phyloP scores from a whole-genome alignment of 108 stramenopile genomes.

The Nitzschia palea region DNA sequence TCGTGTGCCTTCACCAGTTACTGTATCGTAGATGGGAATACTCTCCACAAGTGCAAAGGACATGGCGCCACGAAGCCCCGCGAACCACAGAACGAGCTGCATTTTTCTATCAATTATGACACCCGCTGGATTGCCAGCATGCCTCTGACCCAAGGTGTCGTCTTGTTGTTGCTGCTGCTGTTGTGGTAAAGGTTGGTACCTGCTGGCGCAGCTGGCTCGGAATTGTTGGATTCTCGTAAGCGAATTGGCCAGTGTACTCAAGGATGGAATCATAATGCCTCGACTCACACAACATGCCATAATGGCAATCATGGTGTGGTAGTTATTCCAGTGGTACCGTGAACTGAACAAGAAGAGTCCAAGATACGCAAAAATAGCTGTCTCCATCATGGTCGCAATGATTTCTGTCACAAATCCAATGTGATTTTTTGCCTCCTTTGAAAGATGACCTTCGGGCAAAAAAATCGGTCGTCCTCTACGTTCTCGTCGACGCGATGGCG shows the following conservation, averaged over 20 bases:
- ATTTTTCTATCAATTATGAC: constrained; percentile 75
- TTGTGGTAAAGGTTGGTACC: constrained; percentile 18
- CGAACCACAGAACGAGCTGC: constrained; percentile 86
- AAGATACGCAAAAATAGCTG: constrained; percentile 89
- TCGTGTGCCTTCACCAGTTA: constrained; percentile 72
- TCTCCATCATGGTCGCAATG: constrained; percentile 86
- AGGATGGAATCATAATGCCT: constrained; percentile 77
- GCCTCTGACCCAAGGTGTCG: background rate
- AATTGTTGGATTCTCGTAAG: constrained; percentile 54
- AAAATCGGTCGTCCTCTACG: constrained; percentile 39
- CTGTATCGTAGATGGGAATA: constrained; percentile 81
- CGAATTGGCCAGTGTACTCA: constrained; percentile 68
- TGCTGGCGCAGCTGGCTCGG: constrained; percentile 32
- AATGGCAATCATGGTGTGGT: constrained; percentile 67
- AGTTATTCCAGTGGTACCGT: constrained; percentile 77
- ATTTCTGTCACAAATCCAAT: constrained; percentile 86
- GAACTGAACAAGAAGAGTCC: constrained; percentile 86
- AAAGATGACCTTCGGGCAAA: constrained; percentile 61
- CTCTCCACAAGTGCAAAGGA: constrained; percentile 89
- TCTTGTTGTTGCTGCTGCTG: background rate
- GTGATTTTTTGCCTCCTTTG: constrained; percentile 50
- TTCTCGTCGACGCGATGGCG: constrained; percentile 11
- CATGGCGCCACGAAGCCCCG: constrained; percentile 89
- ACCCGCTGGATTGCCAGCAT: constrained; percentile 35
- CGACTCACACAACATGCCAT: constrained; percentile 69